Evolutionary conservation across 345 rosid genomes (phyloP).

Genomic region (Erysimum cheiranthoides): DNA sequence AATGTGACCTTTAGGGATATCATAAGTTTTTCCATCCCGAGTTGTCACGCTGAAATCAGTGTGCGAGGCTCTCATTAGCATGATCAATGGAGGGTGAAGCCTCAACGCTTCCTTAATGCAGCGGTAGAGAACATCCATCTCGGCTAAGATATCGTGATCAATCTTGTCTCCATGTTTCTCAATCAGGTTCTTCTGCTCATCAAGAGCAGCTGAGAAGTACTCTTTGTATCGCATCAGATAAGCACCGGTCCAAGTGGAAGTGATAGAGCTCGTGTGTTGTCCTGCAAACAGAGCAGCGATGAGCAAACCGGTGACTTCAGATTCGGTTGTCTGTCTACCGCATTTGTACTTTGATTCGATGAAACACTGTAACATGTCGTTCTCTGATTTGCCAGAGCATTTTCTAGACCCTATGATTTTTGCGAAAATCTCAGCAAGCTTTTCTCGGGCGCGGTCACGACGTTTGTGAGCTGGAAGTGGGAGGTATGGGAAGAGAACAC

Average conservation of each 20-base stretch:
- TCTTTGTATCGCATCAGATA: slow-evolving; percentile 73
- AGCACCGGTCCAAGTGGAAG: slow-evolving; percentile 98
- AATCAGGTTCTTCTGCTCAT: slow-evolving; percentile 80
- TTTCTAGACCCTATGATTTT: slow-evolving; percentile 83
- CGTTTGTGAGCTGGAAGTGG: slow-evolving; percentile 97
- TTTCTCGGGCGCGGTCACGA: slow-evolving; percentile 86
- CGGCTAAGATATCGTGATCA: slow-evolving; percentile 88
- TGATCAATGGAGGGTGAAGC: slow-evolving; percentile 93
- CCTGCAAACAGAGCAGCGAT: slow-evolving; percentile 99
- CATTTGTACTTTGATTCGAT: slow-evolving; percentile 93
- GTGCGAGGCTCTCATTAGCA: slow-evolving; percentile 88
- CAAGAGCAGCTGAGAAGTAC: slow-evolving; percentile 62
- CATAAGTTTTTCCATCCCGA: slow-evolving; percentile 80
- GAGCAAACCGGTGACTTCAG: slow-evolving; percentile 91
- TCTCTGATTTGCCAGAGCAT: slow-evolving; percentile 67
- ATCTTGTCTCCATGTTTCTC: slow-evolving; percentile 80
- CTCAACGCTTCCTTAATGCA: slow-evolving; percentile 97
- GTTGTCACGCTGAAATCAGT: slow-evolving; percentile 80
- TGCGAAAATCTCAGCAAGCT: slow-evolving; percentile 76
- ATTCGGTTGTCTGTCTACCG: slow-evolving; percentile 86
- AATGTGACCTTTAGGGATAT: slow-evolving; percentile 94
- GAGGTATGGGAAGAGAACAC: slow-evolving; percentile 89
- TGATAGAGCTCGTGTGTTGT: slow-evolving; percentile 99
- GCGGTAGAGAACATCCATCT: slow-evolving; percentile 90
- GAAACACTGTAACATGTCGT: slow-evolving; percentile 96